Percentiles rank a stretch among this genome's conserved stretches.
Conservation (phyloP, 192 early-diverging fungal species). For the Podila minutissima region DNA sequence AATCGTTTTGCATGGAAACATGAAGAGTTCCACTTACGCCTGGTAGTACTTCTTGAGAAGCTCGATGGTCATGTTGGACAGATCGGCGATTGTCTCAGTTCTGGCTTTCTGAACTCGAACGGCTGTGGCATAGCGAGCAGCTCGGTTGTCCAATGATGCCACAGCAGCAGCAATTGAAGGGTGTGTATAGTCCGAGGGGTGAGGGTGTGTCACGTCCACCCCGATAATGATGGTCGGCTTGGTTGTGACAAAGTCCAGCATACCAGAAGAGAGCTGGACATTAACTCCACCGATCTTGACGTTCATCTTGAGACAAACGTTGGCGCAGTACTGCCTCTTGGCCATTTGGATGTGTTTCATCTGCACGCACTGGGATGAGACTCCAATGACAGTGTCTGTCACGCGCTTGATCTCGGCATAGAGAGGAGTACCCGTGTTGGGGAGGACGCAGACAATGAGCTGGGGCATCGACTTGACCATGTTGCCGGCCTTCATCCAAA, state of each 20-base stretch:
- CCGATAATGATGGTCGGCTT: conserved; percentile 88
- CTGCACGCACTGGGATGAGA: conserved; percentile 93
- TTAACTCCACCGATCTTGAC: conserved; percentile 93
- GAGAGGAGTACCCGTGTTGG: conserved; percentile 79
- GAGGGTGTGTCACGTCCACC: conserved; percentile 89
- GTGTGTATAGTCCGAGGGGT: conserved; percentile 61
- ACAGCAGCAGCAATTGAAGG: conserved; percentile 82
- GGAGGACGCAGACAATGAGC: conserved; percentile 86
- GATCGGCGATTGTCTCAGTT: conserved; percentile 74
- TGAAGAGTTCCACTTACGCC: not conserved
- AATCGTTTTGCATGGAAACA: too few relatives aligned
- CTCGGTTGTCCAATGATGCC: conserved; percentile 68
- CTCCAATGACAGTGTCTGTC: conserved; percentile 89
- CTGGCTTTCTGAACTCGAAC: conserved; percentile 71
- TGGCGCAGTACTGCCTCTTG: conserved; percentile 94
- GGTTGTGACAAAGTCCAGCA: conserved; percentile 73
- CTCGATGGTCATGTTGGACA: conserved; percentile 72
- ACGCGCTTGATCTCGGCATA: conserved; percentile 92
- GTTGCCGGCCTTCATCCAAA: conserved; percentile 75
- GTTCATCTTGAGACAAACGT: conserved; percentile 95
- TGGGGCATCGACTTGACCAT: conserved; percentile 77
- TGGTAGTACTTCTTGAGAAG: conserved; percentile 73
- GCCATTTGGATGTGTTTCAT: conserved; percentile 79
- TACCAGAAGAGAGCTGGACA: conserved; percentile 61
- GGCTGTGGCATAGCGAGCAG: conserved; percentile 67